Evolutionary conservation across 2,329 filamentous ascomycete genomes (phyloP).

Genomic region (Lomentospora prolificans): DNA sequence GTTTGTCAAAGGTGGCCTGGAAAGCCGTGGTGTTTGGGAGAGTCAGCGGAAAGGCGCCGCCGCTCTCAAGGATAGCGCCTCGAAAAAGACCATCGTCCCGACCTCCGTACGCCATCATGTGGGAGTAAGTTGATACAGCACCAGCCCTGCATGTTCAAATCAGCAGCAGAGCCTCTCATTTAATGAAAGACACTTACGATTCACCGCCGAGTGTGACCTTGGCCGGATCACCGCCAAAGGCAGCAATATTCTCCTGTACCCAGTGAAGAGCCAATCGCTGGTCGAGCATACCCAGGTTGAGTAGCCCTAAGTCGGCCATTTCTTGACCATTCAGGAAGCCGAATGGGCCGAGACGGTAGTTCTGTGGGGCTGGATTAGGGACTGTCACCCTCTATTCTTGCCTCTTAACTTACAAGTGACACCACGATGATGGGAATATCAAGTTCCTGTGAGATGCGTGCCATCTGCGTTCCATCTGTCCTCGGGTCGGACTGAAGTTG

Average conservation of each 20-base stretch:
- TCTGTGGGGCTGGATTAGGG: slow-evolving; percentile 14
- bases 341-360: slow-evolving; percentile 35
- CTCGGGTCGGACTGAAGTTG: neutral
- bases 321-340: slow-evolving; percentile 40
- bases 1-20: neutral
- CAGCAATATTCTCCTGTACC: slow-evolving; percentile 39
- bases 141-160: too few relatives aligned
- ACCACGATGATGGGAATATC: neutral
- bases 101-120: slow-evolving; percentile 42
- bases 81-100: slow-evolving; percentile 44
- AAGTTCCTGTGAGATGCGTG: neutral
- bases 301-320: slow-evolving; percentile 29
- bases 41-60: slow-evolving; percentile 13
- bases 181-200: too few relatives aligned
- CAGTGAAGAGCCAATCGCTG: slow-evolving; percentile 38
- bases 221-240: slow-evolving; percentile 35
- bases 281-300: slow-evolving; percentile 41
- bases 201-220: slow-evolving; percentile 46
- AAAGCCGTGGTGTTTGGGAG: neutral
- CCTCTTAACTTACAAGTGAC: neutral
- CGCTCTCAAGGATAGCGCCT: slow-evolving; percentile 39
- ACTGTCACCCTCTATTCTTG: neutral
- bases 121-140: slow-evolving; percentile 36
- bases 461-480: neutral
- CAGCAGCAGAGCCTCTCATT: too few relatives aligned